phyloP scores from a whole-genome alignment of 108 stramenopile genomes.

The Chaetoceros tenuissimus region DNA sequence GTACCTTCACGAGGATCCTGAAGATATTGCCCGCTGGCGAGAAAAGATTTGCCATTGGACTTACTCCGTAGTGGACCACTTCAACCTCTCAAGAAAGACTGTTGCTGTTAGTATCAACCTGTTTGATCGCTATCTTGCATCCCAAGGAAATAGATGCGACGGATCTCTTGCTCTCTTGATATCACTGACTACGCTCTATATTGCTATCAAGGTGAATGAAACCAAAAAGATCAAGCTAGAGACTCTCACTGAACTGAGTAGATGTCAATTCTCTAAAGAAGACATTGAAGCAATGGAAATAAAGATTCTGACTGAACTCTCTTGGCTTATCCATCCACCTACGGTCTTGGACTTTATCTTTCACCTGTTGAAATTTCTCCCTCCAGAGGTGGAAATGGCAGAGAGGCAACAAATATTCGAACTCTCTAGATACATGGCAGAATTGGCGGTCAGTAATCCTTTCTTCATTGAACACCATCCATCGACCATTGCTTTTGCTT shows the following conservation, averaged over 20 bases:
- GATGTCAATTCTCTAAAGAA: conserved; percentile 52
- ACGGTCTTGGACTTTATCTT: conserved; percentile 51
- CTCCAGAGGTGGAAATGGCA: conserved; percentile 30
- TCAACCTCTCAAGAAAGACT: conserved; percentile 64
- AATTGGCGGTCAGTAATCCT: conserved; percentile 58
- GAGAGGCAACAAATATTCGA: conserved; percentile 58
- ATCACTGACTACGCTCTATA: conserved; percentile 56
- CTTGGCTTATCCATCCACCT: conserved; percentile 69
- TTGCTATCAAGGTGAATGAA: conserved; percentile 68
- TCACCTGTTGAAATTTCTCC: conserved; percentile 43
- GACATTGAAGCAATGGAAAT: conserved; percentile 79
- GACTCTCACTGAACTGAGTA: conserved; percentile 56
- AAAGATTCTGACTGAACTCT: conserved; percentile 33
- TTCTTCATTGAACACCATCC: conserved; percentile 42
- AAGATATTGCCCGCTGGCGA: conserved; percentile 42
- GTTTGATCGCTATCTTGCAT: conserved; percentile 74
- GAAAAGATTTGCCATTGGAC: conserved; percentile 79
- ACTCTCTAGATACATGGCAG: conserved; percentile 51
- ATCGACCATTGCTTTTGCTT: conserved; percentile 54
- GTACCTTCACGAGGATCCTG: conserved; percentile 6
- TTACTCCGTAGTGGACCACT: conserved; percentile 81
- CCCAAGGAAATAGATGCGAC: conserved; percentile 48
- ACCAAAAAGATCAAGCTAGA: conserved; percentile 52
- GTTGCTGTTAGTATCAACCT: conserved; percentile 55
- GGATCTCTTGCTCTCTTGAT: conserved; percentile 55